These are phyloP conservation scores for Botryotinia calthae DNA, from an alignment of 2,329 filamentous ascomycete species.

Conservation along the genomic window DNA sequence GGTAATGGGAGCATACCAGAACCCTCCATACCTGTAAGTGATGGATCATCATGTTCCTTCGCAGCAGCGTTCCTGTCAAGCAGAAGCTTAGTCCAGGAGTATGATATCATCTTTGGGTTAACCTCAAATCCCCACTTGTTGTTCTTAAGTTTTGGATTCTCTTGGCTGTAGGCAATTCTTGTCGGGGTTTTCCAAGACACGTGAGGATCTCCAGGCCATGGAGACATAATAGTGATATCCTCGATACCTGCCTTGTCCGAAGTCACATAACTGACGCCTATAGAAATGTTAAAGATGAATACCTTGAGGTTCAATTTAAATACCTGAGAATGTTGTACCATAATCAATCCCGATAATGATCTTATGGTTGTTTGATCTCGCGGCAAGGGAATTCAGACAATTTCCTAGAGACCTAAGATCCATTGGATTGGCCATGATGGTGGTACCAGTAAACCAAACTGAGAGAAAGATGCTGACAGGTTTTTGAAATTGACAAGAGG, in stretches of 20 bases:
- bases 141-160: slow-evolving; percentile 21
- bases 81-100: slow-evolving; percentile 35
- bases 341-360: slow-evolving; percentile 35
- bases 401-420: no score
- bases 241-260: slow-evolving; percentile 24
- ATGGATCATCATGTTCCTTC: slow-evolving; percentile 26
- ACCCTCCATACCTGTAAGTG: slow-evolving; percentile 20
- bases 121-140: slow-evolving; percentile 35
- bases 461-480: no score
- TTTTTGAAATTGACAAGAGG: no score
- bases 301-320: background rate
- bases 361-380: slow-evolving; percentile 14
- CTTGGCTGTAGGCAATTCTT: slow-evolving; percentile 27
- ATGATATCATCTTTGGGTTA: slow-evolving; percentile 26
- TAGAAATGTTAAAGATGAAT: background rate
- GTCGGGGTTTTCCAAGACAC: slow-evolving; percentile 28
- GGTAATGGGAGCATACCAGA: slow-evolving; percentile 26
- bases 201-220: slow-evolving; percentile 28
- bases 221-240: slow-evolving; percentile 27
- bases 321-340: slow-evolving; percentile 34
- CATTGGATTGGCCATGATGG: no score
- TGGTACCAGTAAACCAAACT: no score
- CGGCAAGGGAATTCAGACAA: no score
- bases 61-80: slow-evolving; percentile 28
- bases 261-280: slow-evolving; percentile 26